These are phyloP conservation scores for Cladophialophora chaetospira DNA, from an alignment of 2,329 filamentous ascomycete species.

Conservation along the genomic window DNA sequence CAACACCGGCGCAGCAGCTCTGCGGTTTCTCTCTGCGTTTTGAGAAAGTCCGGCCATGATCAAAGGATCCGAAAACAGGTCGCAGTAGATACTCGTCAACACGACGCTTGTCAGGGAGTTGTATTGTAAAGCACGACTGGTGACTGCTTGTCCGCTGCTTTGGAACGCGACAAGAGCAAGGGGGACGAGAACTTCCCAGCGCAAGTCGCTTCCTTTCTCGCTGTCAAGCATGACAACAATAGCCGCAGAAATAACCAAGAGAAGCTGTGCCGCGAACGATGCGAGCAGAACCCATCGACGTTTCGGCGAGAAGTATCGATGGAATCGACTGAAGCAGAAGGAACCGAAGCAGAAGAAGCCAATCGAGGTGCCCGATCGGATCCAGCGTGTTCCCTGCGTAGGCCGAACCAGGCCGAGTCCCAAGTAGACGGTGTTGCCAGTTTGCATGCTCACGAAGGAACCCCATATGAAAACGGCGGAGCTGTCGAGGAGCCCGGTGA, in stretches of 20 bases:
- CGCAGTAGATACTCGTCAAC: constrained; percentile 79
- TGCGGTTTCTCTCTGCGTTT: constrained; percentile 57
- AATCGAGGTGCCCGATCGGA: constrained; percentile 72
- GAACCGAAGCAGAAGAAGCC: constrained; percentile 71
- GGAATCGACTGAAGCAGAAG: constrained; percentile 69
- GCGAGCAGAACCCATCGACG: constrained; percentile 66
- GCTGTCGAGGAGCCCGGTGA: constrained; percentile 77
- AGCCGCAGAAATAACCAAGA: constrained; percentile 37
- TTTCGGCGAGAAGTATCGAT: constrained; percentile 63
- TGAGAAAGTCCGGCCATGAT: constrained; percentile 42
- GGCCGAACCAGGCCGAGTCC: constrained; percentile 70
- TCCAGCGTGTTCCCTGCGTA: constrained; percentile 60
- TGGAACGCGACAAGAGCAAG: constrained; percentile 74
- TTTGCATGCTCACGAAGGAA: constrained; percentile 82
- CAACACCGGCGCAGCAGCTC: constrained; percentile 53
- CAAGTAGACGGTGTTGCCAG: constrained; percentile 80
- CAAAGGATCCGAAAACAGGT: constrained; percentile 69
- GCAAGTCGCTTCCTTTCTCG: constrained; percentile 45
- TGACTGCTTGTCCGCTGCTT: constrained; percentile 76
- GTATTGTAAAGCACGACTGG: constrained; percentile 68
- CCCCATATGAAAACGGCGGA: constrained; percentile 76
- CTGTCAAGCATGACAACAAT: constrained; percentile 46
- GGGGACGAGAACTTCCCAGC: constrained; percentile 65
- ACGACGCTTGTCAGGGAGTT: constrained; percentile 76
- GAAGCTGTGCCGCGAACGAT: constrained; percentile 59